Evolutionary conservation across 805 yeast species (phyloP).

Genomic region (Metschnikowia similis): DNA sequence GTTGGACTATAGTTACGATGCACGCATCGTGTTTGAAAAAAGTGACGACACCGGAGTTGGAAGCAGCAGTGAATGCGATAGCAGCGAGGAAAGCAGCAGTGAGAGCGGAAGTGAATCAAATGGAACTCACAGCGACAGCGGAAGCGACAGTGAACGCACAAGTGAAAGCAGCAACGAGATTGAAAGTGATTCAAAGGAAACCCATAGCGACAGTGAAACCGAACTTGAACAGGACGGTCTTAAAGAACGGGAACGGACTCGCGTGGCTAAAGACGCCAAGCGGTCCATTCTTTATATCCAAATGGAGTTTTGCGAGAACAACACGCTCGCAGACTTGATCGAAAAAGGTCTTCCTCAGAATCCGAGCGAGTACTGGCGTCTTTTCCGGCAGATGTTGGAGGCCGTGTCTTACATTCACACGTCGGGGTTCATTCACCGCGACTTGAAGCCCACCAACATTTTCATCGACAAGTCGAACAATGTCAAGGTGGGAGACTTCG

Average conservation of each 20-base stretch:
- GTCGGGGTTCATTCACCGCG: slow-evolving; percentile 93
- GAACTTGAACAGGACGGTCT: no score
- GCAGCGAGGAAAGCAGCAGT: slow-evolving; percentile 1
- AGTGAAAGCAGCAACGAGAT: slow-evolving; percentile 2
- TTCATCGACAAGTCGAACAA: slow-evolving; percentile 88
- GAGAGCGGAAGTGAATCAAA: slow-evolving; percentile 1
- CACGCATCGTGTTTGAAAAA: slow-evolving; percentile 31
- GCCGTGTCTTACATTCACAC: slow-evolving; percentile 88
- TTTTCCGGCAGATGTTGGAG: slow-evolving; percentile 81
- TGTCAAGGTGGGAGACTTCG: slow-evolving; percentile 95
- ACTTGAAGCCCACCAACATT: slow-evolving; percentile 91
- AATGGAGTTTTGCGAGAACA: slow-evolving; percentile 98
- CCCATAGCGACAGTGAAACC: not conserved
- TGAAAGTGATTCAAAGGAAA: not conserved
- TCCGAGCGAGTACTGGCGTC: slow-evolving; percentile 82
- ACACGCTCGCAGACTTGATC: slow-evolving; percentile 80
- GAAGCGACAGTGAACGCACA: not conserved
- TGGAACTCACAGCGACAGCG: not conserved
- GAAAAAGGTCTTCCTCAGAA: slow-evolving; percentile 63
- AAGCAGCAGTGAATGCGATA: slow-evolving; percentile 10
- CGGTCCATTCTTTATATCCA: slow-evolving; percentile 82
- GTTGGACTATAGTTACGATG: slow-evolving; percentile 41
- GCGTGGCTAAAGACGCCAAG: not conserved
- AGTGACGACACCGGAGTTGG: slow-evolving; percentile 10
- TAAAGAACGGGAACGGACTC: not conserved